Evolutionary conservation across 805 yeast species (phyloP).

Genomic region (Yamadazyma ubonensis): DNA sequence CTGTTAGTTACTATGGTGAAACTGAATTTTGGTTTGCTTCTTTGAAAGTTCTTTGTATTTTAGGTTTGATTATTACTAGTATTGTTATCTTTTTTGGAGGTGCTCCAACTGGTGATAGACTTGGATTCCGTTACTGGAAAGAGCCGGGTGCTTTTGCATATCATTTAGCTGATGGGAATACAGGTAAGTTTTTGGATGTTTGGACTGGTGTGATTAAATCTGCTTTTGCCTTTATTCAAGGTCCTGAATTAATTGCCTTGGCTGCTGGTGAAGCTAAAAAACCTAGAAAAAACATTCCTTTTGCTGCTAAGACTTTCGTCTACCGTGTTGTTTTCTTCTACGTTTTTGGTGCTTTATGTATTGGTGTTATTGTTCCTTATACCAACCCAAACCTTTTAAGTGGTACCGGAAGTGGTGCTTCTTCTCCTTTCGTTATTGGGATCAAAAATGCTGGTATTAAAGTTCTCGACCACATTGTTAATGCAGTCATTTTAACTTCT

Average conservation of each 20-base stretch:
- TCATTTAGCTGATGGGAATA: slow-evolving; percentile 36
- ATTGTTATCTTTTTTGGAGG: slow-evolving; percentile 40
- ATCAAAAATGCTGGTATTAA: slow-evolving; percentile 41
- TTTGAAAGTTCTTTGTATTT: slow-evolving; percentile 30
- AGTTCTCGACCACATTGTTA: slow-evolving; percentile 67
- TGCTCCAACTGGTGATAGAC: slow-evolving; percentile 35
- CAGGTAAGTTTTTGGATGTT: slow-evolving; percentile 60
- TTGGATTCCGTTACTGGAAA: slow-evolving; percentile 48
- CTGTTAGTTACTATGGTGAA: slow-evolving; percentile 37
- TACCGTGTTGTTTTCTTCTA: slow-evolving; percentile 48
- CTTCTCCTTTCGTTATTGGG: slow-evolving; percentile 38
- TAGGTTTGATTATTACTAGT: slow-evolving; percentile 33
- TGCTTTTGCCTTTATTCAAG: slow-evolving; percentile 56
- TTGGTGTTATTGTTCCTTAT: slow-evolving; percentile 38
- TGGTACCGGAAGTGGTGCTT: slow-evolving; percentile 35
- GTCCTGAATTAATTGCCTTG: slow-evolving; percentile 66
- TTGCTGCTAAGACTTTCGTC: slow-evolving; percentile 59
- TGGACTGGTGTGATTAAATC: slow-evolving; percentile 61
- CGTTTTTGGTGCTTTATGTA: slow-evolving; percentile 39
- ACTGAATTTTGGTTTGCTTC: slow-evolving; percentile 37
- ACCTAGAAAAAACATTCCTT: slow-evolving; percentile 44
- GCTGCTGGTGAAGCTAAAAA: slow-evolving; percentile 54
- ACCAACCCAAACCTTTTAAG: slow-evolving; percentile 24
- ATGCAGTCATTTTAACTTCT: slow-evolving; percentile 70
- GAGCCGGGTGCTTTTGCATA: slow-evolving; percentile 23